These are phyloP conservation scores for Marasmius sp. DNA, from an alignment of 1,284 basidiomycete species.

Conservation along the genomic window DNA sequence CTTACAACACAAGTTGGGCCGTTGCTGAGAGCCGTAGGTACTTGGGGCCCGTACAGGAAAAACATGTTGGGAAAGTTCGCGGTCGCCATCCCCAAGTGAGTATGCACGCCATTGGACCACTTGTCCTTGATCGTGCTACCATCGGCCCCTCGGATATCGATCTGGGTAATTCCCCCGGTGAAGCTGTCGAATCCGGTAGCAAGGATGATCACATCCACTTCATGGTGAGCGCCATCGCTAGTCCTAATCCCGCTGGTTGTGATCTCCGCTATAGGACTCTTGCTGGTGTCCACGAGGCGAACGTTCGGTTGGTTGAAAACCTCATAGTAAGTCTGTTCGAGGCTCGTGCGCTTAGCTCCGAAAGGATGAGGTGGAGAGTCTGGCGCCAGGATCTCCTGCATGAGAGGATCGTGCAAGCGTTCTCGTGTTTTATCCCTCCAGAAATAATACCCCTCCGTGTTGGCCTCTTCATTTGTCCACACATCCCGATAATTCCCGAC, in stretches of 20 bases:
- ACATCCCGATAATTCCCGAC: slow-evolving; percentile 16
- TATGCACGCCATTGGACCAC: slow-evolving; percentile 22
- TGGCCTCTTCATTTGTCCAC: neutral
- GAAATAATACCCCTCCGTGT: slow-evolving; percentile 15
- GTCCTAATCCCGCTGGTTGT: slow-evolving; percentile 19
- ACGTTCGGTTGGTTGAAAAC: slow-evolving; percentile 26
- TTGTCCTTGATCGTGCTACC: slow-evolving; percentile 20
- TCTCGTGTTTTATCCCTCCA: slow-evolving; percentile 22
- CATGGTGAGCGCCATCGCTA: slow-evolving; percentile 20
- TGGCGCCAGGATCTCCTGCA: neutral
- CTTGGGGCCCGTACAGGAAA: slow-evolving; percentile 24
- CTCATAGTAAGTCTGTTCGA: slow-evolving; percentile 23
- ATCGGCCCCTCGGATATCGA: slow-evolving; percentile 21
- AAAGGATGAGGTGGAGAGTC: no score
- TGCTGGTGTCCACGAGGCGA: slow-evolving; percentile 20
- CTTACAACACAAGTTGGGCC: slow-evolving; percentile 24
- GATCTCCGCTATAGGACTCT: slow-evolving; percentile 19
- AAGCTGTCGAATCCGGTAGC: slow-evolving; percentile 26
- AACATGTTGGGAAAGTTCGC: slow-evolving; percentile 26
- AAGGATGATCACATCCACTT: slow-evolving; percentile 21
- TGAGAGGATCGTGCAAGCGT: slow-evolving; percentile 10
- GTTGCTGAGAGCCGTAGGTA: slow-evolving; percentile 23
- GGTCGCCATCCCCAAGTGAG: slow-evolving; percentile 19
- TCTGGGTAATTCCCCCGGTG: slow-evolving; percentile 23
- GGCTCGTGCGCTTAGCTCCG: no score